phyloP scores from a whole-genome alignment of 2,329 filamentous ascomycete species.

The Tympanopsis confertula region DNA sequence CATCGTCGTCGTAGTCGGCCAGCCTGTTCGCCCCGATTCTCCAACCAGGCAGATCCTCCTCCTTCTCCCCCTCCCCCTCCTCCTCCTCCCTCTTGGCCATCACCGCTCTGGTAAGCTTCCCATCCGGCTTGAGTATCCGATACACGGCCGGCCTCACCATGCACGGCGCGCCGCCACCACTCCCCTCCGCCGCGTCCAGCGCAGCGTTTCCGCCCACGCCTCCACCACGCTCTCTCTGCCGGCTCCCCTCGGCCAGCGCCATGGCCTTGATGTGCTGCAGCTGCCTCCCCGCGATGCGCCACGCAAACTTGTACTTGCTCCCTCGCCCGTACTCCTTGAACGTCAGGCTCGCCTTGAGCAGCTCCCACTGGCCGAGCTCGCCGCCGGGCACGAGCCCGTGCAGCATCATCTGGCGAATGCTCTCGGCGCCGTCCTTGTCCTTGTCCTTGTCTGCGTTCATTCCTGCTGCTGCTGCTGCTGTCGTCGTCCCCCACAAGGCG shows the following conservation, averaged over 20 bases:
- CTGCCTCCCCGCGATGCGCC: slow-evolving; percentile 35
- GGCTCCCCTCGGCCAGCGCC: slow-evolving; percentile 2
- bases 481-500: no score
- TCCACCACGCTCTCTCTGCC: slow-evolving; percentile 7
- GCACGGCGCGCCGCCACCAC: neutral
- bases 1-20: slow-evolving; percentile 1
- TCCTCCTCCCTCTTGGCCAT: neutral
- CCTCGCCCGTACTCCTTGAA: slow-evolving; percentile 23
- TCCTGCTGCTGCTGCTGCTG: no score
- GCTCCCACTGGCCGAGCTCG: slow-evolving; percentile 27
- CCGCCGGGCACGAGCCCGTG: slow-evolving; percentile 10
- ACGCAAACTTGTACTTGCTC: slow-evolving; percentile 21
- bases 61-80: neutral
- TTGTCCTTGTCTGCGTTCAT: slow-evolving; percentile 20
- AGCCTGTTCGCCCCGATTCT: no score
- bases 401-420: slow-evolving; percentile 15
- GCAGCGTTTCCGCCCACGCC: neutral
- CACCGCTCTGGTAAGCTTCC: neutral
- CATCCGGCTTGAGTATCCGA: neutral
- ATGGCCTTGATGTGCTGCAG: slow-evolving; percentile 33
- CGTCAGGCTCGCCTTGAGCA: slow-evolving; percentile 35
- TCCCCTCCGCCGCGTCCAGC: neutral
- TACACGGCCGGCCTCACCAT: neutral
- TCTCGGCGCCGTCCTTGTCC: slow-evolving; percentile 11
- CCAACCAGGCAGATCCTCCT: no score